Evolutionary conservation across 2,329 filamentous ascomycete species (phyloP).

Genomic region (Paecilomyces formosus): DNA sequence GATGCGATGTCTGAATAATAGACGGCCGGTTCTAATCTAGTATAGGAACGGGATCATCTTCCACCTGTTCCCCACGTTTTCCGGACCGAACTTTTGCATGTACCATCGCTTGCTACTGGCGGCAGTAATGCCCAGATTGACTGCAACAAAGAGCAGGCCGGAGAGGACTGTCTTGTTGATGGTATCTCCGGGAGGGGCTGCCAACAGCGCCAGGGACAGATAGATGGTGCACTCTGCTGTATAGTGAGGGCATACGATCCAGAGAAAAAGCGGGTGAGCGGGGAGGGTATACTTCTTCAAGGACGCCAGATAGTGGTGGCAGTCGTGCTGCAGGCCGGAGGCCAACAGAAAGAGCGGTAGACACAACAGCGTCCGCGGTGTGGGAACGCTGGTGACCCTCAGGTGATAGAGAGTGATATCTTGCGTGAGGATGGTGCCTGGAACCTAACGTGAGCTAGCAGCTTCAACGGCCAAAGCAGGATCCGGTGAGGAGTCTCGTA

Average conservation of each 20-base stretch:
- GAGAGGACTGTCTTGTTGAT: slow-evolving; percentile 68
- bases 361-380: slow-evolving; percentile 48
- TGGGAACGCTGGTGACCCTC: slow-evolving; percentile 31
- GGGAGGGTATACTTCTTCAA: slow-evolving; percentile 81
- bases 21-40: slow-evolving; percentile 10
- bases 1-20: background rate
- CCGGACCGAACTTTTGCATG: slow-evolving; percentile 61
- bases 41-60: slow-evolving; percentile 61
- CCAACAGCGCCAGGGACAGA: slow-evolving; percentile 63
- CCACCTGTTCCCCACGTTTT: slow-evolving; percentile 57
- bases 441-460: slow-evolving; percentile 1
- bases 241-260: slow-evolving; percentile 81
- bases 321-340: slow-evolving; percentile 66
- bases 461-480: background rate
- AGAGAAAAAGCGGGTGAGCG: slow-evolving; percentile 60
- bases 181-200: slow-evolving; percentile 58
- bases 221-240: slow-evolving; percentile 83
- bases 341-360: slow-evolving; percentile 60
- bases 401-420: slow-evolving; percentile 26
- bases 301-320: slow-evolving; percentile 61
- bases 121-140: slow-evolving; percentile 78
- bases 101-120: slow-evolving; percentile 75
- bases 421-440: slow-evolving; percentile 27
- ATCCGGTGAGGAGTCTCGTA: slow-evolving; percentile 34
- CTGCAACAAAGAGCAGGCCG: slow-evolving; percentile 63